Evolutionary conservation across 768 basidiomycete species (phyloP).

Genomic region (Suillus sp.): DNA sequence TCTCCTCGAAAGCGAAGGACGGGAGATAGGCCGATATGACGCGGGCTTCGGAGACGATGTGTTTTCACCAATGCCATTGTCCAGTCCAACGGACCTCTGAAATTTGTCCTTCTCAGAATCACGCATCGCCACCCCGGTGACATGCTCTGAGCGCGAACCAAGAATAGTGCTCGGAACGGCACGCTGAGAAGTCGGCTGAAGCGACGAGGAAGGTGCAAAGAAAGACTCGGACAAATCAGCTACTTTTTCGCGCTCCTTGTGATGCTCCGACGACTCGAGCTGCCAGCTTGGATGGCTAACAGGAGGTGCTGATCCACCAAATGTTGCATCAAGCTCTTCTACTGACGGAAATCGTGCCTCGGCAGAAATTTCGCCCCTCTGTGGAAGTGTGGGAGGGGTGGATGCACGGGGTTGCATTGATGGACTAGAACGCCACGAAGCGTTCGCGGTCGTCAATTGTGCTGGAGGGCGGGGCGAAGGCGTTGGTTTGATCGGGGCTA

Average conservation of each 20-base stretch:
- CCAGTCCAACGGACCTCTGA: constrained; percentile 16
- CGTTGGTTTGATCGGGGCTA: constrained; percentile 22
- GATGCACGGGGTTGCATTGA: constrained; percentile 27
- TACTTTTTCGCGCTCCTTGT: constrained; percentile 19
- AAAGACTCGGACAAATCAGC: constrained; percentile 27
- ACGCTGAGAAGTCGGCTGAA: constrained; percentile 26
- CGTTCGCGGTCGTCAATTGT: constrained; percentile 16
- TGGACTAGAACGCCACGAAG: constrained; percentile 24
- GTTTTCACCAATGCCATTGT: constrained; percentile 20
- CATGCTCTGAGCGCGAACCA: constrained; percentile 58
- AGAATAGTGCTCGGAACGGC: constrained; percentile 14
- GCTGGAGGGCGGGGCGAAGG: constrained; percentile 34
- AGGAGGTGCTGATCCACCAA: constrained; percentile 33
- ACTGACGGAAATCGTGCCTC: constrained; percentile 87
- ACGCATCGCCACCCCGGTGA: constrained; percentile 55
- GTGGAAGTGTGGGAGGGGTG: constrained; percentile 34
- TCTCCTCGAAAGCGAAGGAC: constrained; percentile 51
- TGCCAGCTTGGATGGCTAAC: constrained; percentile 19
- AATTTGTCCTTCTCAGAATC: constrained; percentile 30
- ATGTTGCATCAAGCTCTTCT: constrained; percentile 74
- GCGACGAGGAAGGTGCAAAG: constrained; percentile 23
- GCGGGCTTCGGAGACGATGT: constrained; percentile 20
- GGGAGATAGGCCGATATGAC: constrained; percentile 28
- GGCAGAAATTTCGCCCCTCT: constrained; percentile 46
- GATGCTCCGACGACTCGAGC: constrained; percentile 15